Conservation (phyloP, 2,329 filamentous ascomycete species). For the Leptographium procerum region DNA sequence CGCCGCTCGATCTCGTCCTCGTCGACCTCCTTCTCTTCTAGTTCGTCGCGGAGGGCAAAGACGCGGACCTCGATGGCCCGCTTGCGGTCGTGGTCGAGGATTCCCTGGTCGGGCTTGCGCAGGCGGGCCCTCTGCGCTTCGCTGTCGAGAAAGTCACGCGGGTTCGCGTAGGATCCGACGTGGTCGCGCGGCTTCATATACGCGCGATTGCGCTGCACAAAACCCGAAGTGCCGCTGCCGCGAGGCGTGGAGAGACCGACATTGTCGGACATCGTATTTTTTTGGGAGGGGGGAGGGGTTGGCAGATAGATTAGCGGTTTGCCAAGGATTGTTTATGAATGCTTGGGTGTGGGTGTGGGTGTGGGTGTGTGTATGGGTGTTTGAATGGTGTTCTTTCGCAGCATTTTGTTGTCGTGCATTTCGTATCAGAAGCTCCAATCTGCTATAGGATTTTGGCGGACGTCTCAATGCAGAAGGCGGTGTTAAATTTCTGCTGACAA, state of each 20-base stretch:
- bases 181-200: constrained; percentile 77
- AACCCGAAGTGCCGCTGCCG: constrained; percentile 91
- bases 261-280: constrained; percentile 71
- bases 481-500: neutral
- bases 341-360: neutral
- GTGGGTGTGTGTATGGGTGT: neutral
- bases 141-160: constrained; percentile 67
- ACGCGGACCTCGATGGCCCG: constrained; percentile 88
- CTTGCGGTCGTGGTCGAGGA: constrained; percentile 87
- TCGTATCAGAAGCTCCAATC: too few species aligned
- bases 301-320: too few species aligned
- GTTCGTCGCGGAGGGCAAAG: constrained; percentile 73
- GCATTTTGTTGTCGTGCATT: neutral
- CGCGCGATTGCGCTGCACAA: constrained; percentile 92
- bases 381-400: neutral
- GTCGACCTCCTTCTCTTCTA: constrained; percentile 82
- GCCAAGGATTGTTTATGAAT: too few species aligned
- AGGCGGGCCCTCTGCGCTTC: constrained; percentile 59
- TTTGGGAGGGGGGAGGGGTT: neutral
- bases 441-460: neutral
- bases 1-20: constrained; percentile 81
- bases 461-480: neutral
- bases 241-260: constrained; percentile 91
- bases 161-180: constrained; percentile 53
- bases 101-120: constrained; percentile 80